Base-by-base conservation (phyloP, 73 alveolate genomes). In the Durusdinium trenchii region DNA sequence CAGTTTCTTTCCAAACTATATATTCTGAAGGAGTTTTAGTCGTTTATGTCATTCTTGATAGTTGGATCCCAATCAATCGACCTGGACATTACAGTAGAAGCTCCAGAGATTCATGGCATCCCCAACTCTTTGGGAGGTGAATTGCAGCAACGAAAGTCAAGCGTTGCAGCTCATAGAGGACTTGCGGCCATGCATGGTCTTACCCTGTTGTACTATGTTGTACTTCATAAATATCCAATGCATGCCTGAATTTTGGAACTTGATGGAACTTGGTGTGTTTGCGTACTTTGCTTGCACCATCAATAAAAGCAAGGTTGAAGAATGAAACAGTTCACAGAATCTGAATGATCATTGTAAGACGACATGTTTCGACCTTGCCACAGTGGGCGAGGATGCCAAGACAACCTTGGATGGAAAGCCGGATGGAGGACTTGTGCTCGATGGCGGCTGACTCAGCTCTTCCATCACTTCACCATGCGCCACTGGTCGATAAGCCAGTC, bases 371-470 rank as follows among this genome's bases (percentile, higher is more conserved):
- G 30, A n/a, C n/a, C n/a, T n/a, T n/a, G n/a, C n/a, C n/a, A n/a
- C 28, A 0, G n/a, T n/a, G n/a, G 3, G 67, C 48, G 57, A 91
- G 98, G 98, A 91, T 1, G 98, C 98, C 82, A 91, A 91, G 89
- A 91, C 52, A 26, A 91, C 84, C 52, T n/a, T 91, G 36, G 61
- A 69, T n/a, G 89, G 85, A 7, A 35, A 67, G 43, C 6, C 98
- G 45, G 89, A 91, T 40, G 98, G 98, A 91, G 98, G 98, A 42
- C 98, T 91, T 40, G 98, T 91, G 23, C 64, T 91, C n/a, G 98
- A 91, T 23, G 98, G 98, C 71, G n/a, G 52, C 36, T 75, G n/a
- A 35, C 94, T 51, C 38, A 84, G 94, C 94, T 18, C 28, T 18
- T 28, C 28, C 42, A 16, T 23, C 23, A 16, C 23, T 57, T 12